phyloP scores from a whole-genome alignment of 176 grass and related monocot genomes.

The Avena insularis region DNA sequence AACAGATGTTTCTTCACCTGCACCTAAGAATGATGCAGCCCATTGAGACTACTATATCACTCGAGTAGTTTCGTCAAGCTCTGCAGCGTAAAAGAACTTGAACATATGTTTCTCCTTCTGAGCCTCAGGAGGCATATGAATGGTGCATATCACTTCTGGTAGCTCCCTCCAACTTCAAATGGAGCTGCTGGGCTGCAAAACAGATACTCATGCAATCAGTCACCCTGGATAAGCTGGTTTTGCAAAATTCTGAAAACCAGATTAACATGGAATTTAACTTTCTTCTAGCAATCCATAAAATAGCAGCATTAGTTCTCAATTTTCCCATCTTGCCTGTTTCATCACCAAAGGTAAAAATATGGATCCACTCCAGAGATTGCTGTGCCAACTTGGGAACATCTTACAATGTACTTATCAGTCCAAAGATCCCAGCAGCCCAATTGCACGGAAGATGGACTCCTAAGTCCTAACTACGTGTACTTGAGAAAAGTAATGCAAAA shows the following conservation, averaged over 20 bases:
- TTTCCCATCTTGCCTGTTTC: not conserved
- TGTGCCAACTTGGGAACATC: not conserved
- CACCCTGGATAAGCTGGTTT: not conserved
- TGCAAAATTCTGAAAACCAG: not conserved
- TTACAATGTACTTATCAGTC: slow-evolving; percentile 1
- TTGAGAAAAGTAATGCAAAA: not conserved
- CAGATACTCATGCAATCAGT: not conserved
- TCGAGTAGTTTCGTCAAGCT: not conserved
- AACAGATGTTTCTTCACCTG: not conserved
- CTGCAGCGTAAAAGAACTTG: not conserved
- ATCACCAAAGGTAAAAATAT: not conserved
- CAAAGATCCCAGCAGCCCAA: not conserved
- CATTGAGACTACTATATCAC: not conserved
- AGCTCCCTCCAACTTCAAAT: not conserved
- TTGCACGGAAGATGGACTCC: not conserved
- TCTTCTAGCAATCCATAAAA: not conserved
- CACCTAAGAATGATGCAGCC: not conserved
- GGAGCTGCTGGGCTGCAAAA: not conserved
- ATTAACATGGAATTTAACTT: slow-evolving; percentile 6
- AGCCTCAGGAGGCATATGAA: not conserved
- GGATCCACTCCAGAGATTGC: not conserved
- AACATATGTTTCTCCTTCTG: not conserved
- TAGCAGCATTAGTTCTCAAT: not conserved
- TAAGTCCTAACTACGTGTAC: not conserved
- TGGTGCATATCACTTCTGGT: not conserved